Base-by-base conservation (phyloP, 176 grass and related monocot genomes). In the Oryza australiensis region DNA sequence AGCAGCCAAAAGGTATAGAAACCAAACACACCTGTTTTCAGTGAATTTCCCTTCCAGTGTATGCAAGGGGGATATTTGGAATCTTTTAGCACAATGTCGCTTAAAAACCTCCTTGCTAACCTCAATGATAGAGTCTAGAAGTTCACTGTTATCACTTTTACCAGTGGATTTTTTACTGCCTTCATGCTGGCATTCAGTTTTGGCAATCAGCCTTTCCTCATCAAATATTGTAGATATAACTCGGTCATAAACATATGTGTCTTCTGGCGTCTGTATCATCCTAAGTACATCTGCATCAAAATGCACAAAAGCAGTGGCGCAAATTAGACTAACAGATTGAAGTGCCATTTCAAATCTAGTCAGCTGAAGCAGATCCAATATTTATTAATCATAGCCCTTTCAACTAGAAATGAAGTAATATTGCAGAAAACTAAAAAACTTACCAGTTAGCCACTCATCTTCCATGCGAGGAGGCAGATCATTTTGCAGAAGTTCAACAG, bases 361-460 rank as follows among this genome's bases (percentile, higher is more conserved):
- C 62, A 40, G 26, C 53, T 76, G 2, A 82, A 18, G 30, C 9
- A 18, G 24, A 26, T 74, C 30, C 37, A 37, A 16, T 53, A 69
- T 27, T 59, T 59, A 73, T 74, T 72, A 69, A 15, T 70, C 72
- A 37, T 72, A 57, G 62, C 18, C 41, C 77, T 2, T 82, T 76
- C 26, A 77, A n/a, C 16, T 64, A 32, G 40, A 64, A 51, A 86
- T 16, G 30, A 70, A 3, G 11, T 49, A 62, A 55, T 7, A 14
- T 59, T 42, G 40, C 30, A 81, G 13, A 72, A 64, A 74, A 81
- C 45, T 33, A 80, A 87, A 35, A 29, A 75, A 28, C 84, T 94
- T 79, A 98, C 95, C 90, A 80, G 93, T 98, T 75, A 98, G 64
- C 95, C 95, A 98, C 73, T 98, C 95, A 59, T 98, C 92, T 89